Evolutionary conservation across 768 basidiomycete genomes (phyloP).

Genomic region (Gloeophyllum trabeum): DNA sequence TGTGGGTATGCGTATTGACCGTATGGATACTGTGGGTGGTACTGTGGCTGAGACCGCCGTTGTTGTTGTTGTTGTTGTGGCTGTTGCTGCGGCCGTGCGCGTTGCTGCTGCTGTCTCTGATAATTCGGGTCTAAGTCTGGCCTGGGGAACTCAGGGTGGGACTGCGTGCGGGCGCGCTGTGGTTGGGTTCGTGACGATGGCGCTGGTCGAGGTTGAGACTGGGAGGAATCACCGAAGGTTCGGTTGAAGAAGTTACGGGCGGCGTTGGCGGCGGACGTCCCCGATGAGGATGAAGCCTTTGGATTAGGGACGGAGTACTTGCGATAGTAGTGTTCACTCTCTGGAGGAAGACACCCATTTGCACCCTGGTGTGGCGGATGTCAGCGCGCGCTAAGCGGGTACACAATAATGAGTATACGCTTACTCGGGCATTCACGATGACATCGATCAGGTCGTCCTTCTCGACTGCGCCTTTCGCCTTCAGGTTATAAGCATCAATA

Average conservation of each 20-base stretch:
- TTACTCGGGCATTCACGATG: slow-evolving; percentile 38
- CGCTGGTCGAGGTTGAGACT: slow-evolving; percentile 15
- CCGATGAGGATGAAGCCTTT: no score
- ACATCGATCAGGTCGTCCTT: slow-evolving; percentile 71
- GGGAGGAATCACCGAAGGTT: slow-evolving; percentile 32
- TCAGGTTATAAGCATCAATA: slow-evolving; percentile 58
- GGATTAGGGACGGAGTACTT: slow-evolving; percentile 52
- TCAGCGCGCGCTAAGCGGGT: no score
- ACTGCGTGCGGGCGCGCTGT: slow-evolving; percentile 5
- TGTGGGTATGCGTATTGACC: no score
- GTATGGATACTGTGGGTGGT: neutral
- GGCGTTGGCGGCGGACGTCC: no score
- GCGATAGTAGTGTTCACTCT: slow-evolving; percentile 51
- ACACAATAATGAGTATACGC: slow-evolving; percentile 10
- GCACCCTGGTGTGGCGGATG: no score
- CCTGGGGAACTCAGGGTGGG: slow-evolving; percentile 34
- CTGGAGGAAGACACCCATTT: slow-evolving; percentile 50
- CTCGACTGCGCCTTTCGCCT: slow-evolving; percentile 51
- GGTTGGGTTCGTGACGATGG: slow-evolving; percentile 2
- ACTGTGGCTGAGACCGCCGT: neutral
- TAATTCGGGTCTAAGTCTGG: slow-evolving; percentile 49
- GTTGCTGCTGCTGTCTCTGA: slow-evolving; percentile 2
- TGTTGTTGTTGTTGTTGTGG: slow-evolving; percentile 1
- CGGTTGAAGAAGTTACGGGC: no score
- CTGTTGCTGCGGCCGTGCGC: slow-evolving; percentile 2